phyloP scores from a whole-genome alignment of 768 basidiomycete species.

The Auriscalpium orientale region DNA sequence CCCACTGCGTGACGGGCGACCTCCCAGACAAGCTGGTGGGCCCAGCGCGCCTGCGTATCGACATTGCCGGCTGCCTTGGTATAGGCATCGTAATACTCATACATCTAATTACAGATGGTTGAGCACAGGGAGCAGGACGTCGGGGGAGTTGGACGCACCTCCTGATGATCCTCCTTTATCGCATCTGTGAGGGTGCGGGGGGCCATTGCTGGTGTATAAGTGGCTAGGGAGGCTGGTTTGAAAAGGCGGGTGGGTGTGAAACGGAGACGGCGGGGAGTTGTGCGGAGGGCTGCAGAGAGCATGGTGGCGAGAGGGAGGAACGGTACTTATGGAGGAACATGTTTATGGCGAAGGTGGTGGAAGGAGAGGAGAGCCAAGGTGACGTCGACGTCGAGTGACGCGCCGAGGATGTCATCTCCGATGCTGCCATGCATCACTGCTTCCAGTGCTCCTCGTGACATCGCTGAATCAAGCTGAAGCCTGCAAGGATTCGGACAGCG shows the following conservation, averaged over 20 bases:
- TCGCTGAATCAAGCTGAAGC: too few species aligned
- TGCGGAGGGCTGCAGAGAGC: not conserved
- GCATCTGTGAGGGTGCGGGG: conserved; percentile 31
- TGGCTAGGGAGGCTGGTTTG: not conserved
- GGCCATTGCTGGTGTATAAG: conserved; percentile 15
- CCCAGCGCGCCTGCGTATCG: conserved; percentile 46
- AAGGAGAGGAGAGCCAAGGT: too few species aligned
- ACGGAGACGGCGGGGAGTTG: not conserved
- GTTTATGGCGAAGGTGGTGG: too few species aligned
- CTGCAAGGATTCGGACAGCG: too few species aligned
- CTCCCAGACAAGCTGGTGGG: conserved; percentile 51
- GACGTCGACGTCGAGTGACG: too few species aligned
- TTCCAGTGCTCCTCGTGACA: too few species aligned
- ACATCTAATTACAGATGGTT: conserved; percentile 34
- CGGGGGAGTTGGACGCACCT: conserved; percentile 24
- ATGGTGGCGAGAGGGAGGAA: not conserved
- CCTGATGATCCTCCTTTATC: conserved; percentile 43
- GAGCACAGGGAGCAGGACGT: not conserved
- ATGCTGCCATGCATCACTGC: too few species aligned
- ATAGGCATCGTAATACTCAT: conserved; percentile 48
- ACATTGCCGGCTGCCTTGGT: conserved; percentile 30
- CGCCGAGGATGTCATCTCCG: too few species aligned
- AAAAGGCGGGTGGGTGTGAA: not conserved
- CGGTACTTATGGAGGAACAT: too few species aligned
- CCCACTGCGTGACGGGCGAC: conserved; percentile 53